These are phyloP conservation scores for Amanita brunnescens DNA, from an alignment of 768 basidiomycete species.

Conservation along the genomic window DNA sequence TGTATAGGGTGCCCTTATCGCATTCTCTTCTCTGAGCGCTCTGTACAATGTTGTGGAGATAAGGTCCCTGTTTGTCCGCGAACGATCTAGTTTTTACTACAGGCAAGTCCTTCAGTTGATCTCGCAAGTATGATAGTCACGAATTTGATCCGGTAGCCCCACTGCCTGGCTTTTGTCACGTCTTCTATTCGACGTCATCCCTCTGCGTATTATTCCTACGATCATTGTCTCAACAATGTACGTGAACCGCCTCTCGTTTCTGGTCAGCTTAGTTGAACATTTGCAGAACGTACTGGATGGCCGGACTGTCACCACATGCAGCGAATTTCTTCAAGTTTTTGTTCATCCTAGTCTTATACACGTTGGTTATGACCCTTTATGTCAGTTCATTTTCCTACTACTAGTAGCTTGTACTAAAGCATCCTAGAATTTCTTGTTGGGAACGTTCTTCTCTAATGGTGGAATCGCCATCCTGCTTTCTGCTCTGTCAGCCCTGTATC, in stretches of 20 bases:
- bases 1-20: constrained; percentile 73
- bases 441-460: constrained; percentile 72
- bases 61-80: constrained; percentile 81
- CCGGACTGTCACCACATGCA: constrained; percentile 71
- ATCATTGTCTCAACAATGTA: constrained; percentile 81
- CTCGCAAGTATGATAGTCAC: constrained; percentile 2
- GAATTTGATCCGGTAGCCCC: constrained; percentile 44
- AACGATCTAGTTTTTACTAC: constrained; percentile 80
- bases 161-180: constrained; percentile 88
- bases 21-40: constrained; percentile 87
- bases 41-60: constrained; percentile 82
- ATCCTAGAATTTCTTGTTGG: constrained; percentile 80
- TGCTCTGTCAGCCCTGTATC: constrained; percentile 64
- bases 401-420: neutral
- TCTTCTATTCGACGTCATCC: constrained; percentile 83
- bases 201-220: constrained; percentile 82
- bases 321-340: constrained; percentile 92
- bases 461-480: constrained; percentile 89
- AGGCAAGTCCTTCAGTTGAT: constrained; percentile 35
- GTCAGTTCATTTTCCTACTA: constrained; percentile 34
- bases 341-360: constrained; percentile 80
- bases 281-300: constrained; percentile 87
- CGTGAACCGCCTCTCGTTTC: constrained; percentile 19
- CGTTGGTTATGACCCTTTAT: constrained; percentile 78
- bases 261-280: neutral